Base-by-base conservation (phyloP, 1,284 basidiomycete species). In the Sparassis latifolia region DNA sequence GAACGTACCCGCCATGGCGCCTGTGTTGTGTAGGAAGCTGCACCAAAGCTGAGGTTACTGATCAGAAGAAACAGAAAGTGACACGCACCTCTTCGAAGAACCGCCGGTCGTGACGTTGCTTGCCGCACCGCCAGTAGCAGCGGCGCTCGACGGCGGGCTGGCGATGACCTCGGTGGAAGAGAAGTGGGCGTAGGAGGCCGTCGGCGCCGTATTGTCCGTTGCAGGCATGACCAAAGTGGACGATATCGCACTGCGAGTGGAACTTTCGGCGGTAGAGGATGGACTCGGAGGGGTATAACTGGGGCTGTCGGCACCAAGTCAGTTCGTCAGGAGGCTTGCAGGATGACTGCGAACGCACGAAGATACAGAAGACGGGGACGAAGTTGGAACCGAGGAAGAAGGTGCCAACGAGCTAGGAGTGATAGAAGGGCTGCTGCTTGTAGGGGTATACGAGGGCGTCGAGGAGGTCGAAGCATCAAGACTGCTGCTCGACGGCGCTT, bases 11-110 rank as follows among this genome's bases (percentile, higher is more conserved):
- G 64, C 66, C 38, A 67, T 62, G 0, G 67, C 68, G 10, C 56
- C 63, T 39, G 63, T 67, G 58, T 68, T 66, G 38, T 56, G 44
- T 32, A 67, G 61, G 58, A 70, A 69, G 55, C 68, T 68, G 43
- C 20, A 33, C 32, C 1, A 28, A 5, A 6, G 20, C 35, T 38
- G 28, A 42, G 38, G 32, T 33, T 37, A 27, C 28, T 3, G 35
- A 42, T 35, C 10, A 31, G n/a, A 28, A 40, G 42, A 51, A 45
- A 29, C 29, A 48, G 10, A 42, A 39, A 49, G 46, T 33, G 42
- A 7, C 5, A 39, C 55, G 52, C 48, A 64, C 63, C 62, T 52
- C 30, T 61, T 64, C 5, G 57, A 52, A 7, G 60, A 54, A 28
- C 53, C 46, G 35, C 35, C 35, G 12, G 35, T 7, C 28, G 40